Percentiles rank a stretch among this genome's conserved stretches.
These are phyloP conservation scores for Ormosia emarginata DNA, from an alignment of 306 rosid genomes.

Conservation along the genomic window DNA sequence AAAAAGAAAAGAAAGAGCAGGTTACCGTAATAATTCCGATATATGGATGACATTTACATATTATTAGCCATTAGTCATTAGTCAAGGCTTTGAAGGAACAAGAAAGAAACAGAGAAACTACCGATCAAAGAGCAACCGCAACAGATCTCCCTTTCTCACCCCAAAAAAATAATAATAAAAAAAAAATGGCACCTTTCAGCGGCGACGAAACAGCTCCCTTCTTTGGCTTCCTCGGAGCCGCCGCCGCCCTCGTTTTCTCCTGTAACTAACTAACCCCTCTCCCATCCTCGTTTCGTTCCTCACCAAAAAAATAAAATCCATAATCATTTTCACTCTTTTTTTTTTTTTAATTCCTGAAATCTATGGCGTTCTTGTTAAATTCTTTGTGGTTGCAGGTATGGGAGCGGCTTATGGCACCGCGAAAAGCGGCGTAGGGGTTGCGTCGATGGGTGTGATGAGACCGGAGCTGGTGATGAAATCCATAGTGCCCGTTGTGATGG, in stretches of 20 bases:
- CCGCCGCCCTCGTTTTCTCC: constrained; percentile 71
- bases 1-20: too few relatives aligned
- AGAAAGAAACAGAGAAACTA: background rate
- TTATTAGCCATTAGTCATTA: too few relatives aligned
- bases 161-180: too few relatives aligned
- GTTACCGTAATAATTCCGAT: too few relatives aligned
- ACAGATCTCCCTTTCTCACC: background rate
- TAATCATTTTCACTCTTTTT: background rate
- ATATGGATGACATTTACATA: too few relatives aligned
- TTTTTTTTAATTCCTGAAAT: background rate
- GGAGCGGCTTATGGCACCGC: constrained; percentile 70
- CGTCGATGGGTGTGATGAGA: constrained; percentile 80
- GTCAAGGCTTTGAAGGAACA: too few relatives aligned
- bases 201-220: constrained; percentile 80
- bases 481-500: constrained; percentile 74
- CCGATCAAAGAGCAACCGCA: background rate
- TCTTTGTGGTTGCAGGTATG: constrained; percentile 36
- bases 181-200: constrained; percentile 44
- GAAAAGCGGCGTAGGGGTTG: constrained; percentile 66
- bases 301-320: background rate
- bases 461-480: constrained; percentile 81
- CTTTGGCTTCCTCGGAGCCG: constrained; percentile 76
- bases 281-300: constrained; percentile 4
- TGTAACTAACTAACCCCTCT: constrained; percentile 24
- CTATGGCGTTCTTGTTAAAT: background rate